Evolutionary conservation across 2,329 filamentous ascomycete genomes (phyloP).

Genomic region (Colletotrichum eremochloae): DNA sequence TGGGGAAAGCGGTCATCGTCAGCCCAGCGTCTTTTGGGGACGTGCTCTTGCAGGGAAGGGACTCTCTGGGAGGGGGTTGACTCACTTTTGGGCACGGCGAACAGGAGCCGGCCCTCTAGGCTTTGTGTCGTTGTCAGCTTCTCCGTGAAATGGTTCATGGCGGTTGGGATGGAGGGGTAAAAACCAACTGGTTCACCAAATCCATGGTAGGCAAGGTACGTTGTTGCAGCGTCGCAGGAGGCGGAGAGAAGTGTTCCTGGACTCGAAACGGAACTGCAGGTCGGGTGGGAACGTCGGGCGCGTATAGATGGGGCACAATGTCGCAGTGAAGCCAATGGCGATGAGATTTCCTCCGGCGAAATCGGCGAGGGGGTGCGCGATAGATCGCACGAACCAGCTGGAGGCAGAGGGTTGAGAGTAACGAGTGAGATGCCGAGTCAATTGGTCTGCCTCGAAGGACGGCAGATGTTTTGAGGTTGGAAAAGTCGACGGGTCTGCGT

Average conservation of each 20-base stretch:
- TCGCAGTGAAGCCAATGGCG: conserved; percentile 39
- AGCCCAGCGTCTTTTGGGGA: conserved; percentile 37
- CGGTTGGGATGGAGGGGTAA: conserved; percentile 21
- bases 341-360: conserved; percentile 32
- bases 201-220: conserved; percentile 57
- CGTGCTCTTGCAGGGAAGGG: neutral
- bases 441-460: conserved; percentile 21
- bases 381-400: conserved; percentile 20
- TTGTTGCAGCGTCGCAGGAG: conserved; percentile 13
- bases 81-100: conserved; percentile 98
- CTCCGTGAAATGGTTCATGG: conserved; percentile 38
- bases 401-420: conserved; percentile 7
- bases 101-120: conserved; percentile 91
- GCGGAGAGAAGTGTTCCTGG: neutral
- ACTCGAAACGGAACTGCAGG: conserved; percentile 9
- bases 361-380: neutral
- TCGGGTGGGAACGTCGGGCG: conserved; percentile 37
- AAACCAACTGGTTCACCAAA: conserved; percentile 66
- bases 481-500: conserved; percentile 18
- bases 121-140: conserved; percentile 58
- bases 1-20: conserved; percentile 53
- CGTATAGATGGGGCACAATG: conserved; percentile 31
- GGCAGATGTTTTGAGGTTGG: neutral
- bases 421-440: conserved; percentile 27
- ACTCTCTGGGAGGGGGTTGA: conserved; percentile 47